Evolutionary conservation across 768 basidiomycete genomes (phyloP).

Genomic region (Podaxis sp.): DNA sequence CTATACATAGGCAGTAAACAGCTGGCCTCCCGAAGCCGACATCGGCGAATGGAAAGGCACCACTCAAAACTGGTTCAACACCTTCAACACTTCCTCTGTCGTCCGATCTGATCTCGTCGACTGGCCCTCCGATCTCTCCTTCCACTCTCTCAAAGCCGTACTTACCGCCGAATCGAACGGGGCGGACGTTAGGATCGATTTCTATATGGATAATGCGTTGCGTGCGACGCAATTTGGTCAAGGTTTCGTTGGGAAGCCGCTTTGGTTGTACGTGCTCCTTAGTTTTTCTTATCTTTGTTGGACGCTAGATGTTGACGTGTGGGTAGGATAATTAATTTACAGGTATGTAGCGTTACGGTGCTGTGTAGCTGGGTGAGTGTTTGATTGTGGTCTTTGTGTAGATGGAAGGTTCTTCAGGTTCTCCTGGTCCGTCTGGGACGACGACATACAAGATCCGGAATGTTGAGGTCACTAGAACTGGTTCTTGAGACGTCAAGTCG

Average conservation of each 20-base stretch:
- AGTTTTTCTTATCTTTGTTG: background rate
- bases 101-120: constrained; percentile 34
- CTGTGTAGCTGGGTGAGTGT: background rate
- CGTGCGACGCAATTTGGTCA: constrained; percentile 33
- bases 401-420: constrained; percentile 45
- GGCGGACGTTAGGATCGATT: constrained; percentile 34
- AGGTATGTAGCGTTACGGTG: constrained; percentile 20
- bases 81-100: constrained; percentile 39
- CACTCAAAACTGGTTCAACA: constrained; percentile 38
- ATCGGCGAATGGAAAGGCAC: constrained; percentile 46
- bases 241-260: constrained; percentile 34
- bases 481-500: too few species aligned
- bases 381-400: constrained; percentile 10
- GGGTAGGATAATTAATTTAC: constrained; percentile 37
- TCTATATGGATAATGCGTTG: constrained; percentile 34
- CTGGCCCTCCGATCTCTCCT: constrained; percentile 40
- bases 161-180: constrained; percentile 33
- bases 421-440: constrained; percentile 35
- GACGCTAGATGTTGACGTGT: background rate
- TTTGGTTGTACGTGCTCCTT: constrained; percentile 34
- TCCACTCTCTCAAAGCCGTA: constrained; percentile 38
- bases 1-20: constrained; percentile 28
- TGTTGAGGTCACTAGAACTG: constrained; percentile 30
- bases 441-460: constrained; percentile 41
- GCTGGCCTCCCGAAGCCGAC: constrained; percentile 41